These are phyloP conservation scores for Pleurotus platypus DNA, from an alignment of 768 basidiomycete genomes.

Conservation along the genomic window DNA sequence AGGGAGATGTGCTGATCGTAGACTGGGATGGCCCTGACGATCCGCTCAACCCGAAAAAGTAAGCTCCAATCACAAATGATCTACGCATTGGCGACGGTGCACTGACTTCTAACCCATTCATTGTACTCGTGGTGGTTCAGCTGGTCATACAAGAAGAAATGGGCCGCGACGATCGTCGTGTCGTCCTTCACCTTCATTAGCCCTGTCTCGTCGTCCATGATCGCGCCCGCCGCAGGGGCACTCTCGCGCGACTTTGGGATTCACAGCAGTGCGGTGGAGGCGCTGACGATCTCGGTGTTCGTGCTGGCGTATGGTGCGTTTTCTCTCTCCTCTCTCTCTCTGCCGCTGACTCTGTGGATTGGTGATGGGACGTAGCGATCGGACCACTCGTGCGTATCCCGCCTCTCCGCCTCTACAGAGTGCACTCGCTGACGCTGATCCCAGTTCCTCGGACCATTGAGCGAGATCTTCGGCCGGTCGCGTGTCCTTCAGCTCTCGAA, in stretches of 20 bases:
- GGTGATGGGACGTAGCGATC: too few relatives aligned
- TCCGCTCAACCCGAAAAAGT: too few relatives aligned
- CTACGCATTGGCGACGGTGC: too few relatives aligned
- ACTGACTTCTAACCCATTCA: too few relatives aligned
- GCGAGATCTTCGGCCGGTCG: constrained; percentile 69
- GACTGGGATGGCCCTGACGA: too few relatives aligned
- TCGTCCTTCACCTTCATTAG: constrained; percentile 68
- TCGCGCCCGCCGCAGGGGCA: constrained; percentile 58
- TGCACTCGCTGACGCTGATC: too few relatives aligned
- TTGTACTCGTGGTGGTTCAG: too few relatives aligned
- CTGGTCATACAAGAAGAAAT: constrained; percentile 57
- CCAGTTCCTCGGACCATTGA: constrained; percentile 53
- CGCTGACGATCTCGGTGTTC: constrained; percentile 33
- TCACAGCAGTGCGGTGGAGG: constrained; percentile 34
- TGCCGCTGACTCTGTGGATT: too few relatives aligned
- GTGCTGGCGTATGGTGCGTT: constrained; percentile 58
- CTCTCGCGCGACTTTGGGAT: constrained; percentile 54
- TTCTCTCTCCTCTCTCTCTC: too few relatives aligned
- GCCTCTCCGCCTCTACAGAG: too few relatives aligned
- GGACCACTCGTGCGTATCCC: constrained; percentile 48
- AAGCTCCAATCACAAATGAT: not conserved
- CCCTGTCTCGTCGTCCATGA: constrained; percentile 71
- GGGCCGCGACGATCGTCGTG: constrained; percentile 61
- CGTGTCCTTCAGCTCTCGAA: constrained; percentile 60
- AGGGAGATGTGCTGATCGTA: too few relatives aligned